phyloP scores from a whole-genome alignment of 2,329 filamentous ascomycete genomes.

The Sordariomycetes sp. region DNA sequence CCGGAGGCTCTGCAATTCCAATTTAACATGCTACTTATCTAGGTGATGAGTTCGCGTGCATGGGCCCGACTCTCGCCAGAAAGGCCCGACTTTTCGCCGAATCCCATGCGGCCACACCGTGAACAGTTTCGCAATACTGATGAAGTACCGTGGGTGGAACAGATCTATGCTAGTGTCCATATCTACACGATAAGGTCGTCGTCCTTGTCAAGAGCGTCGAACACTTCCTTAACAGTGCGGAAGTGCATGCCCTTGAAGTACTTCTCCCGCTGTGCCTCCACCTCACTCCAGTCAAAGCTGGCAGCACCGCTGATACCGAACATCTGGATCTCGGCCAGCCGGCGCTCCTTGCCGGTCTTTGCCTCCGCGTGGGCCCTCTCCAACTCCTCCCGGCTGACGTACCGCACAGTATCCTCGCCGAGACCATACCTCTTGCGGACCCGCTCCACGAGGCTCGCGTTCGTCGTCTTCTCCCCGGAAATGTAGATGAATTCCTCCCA shows the following conservation, averaged over 20 bases:
- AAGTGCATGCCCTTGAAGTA: slow-evolving; percentile 1
- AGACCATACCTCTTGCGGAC: not conserved
- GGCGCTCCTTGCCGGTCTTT: not conserved
- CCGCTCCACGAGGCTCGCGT: not conserved
- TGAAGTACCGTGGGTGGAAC: not conserved
- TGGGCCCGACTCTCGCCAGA: too few species aligned
- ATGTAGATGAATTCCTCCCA: slow-evolving; percentile 8
- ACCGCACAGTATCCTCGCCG: slow-evolving; percentile 2
- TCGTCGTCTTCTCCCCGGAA: slow-evolving; percentile 7
- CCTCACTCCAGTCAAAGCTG: slow-evolving; percentile 5
- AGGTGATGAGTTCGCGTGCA: too few species aligned
- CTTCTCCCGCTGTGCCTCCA: slow-evolving; percentile 6
- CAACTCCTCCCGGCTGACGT: slow-evolving; percentile 2
- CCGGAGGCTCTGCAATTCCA: too few species aligned
- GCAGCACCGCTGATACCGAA: slow-evolving; percentile 6
- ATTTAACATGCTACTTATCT: too few species aligned
- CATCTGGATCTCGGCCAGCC: slow-evolving; percentile 6
- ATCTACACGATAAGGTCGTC: not conserved
- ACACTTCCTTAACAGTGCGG: not conserved
- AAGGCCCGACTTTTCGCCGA: not conserved
- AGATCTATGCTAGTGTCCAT: not conserved
- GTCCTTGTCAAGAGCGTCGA: not conserved
- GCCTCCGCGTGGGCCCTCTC: not conserved
- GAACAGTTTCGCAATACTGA: not conserved
- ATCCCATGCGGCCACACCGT: not conserved